A percentile compares a stretch with the other conserved stretches of the same genome.
Conservation (phyloP, 2,329 filamentous ascomycete species). For the Exophiala phaeomuriformis region DNA sequence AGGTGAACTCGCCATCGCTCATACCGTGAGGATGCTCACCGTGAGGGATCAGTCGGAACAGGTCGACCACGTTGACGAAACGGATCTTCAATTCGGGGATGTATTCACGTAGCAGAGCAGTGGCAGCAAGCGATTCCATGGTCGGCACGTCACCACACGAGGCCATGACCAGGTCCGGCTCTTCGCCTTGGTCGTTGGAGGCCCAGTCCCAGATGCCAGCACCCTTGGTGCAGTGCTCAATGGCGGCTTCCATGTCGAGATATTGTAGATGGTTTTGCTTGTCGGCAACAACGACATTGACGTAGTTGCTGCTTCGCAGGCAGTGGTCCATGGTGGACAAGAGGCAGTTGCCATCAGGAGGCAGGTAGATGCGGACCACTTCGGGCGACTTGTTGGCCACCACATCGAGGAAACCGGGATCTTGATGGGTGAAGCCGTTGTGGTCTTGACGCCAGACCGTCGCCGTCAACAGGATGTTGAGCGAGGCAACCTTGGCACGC, state of each 20-base stretch:
- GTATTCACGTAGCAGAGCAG: conserved; percentile 63
- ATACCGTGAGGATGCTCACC: conserved; percentile 67
- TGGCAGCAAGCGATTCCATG: conserved; percentile 66
- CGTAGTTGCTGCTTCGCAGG: conserved; percentile 65
- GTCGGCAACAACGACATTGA: conserved; percentile 73
- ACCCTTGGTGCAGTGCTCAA: conserved; percentile 71
- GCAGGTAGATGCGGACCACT: conserved; percentile 72
- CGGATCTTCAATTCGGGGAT: conserved; percentile 67
- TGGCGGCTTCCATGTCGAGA: conserved; percentile 63
- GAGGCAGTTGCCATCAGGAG: conserved; percentile 70
- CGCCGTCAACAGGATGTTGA: conserved; percentile 72
- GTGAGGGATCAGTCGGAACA: conserved; percentile 69
- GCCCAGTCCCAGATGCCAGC: conserved; percentile 72
- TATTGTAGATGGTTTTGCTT: conserved; percentile 74
- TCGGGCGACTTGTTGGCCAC: conserved; percentile 73
- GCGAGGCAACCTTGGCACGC: conserved; percentile 64
- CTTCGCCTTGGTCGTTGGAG: conserved; percentile 58
- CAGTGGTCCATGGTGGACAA: conserved; percentile 72
- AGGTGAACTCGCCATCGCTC: conserved; percentile 56
- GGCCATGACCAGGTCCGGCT: conserved; percentile 70
- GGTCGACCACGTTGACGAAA: conserved; percentile 71
- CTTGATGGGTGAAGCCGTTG: conserved; percentile 77
- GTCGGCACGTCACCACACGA: conserved; percentile 69
- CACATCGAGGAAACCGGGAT: conserved; percentile 72
- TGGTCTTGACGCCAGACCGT: conserved; percentile 78